These are phyloP conservation scores for Apostasia ramifera DNA, from an alignment of 106 monocot species.

Conservation along the genomic window DNA sequence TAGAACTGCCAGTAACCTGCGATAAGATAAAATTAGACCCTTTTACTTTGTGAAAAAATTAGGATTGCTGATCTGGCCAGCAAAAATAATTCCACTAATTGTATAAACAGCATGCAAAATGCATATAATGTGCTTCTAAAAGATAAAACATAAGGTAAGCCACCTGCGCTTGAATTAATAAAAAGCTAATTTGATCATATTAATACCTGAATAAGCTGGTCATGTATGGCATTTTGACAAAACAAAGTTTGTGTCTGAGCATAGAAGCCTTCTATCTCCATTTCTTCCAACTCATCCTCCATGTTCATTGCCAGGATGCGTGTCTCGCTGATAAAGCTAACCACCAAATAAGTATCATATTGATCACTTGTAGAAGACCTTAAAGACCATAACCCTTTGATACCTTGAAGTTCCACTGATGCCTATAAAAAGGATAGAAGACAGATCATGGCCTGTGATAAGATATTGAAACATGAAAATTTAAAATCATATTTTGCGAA, in stretches of 20 bases:
- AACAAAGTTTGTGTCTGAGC: conserved; percentile 85
- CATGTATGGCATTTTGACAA: conserved; percentile 84
- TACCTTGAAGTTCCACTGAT: conserved; percentile 94
- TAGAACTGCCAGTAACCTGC: conserved; percentile 83
- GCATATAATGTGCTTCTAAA: too few relatives aligned
- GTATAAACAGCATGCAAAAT: neutral
- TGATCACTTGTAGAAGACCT: conserved; percentile 67
- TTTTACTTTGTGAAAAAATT: neutral
- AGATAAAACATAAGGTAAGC: conserved; percentile 1
- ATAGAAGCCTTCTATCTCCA: conserved; percentile 95
- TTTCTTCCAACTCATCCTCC: conserved; percentile 97
- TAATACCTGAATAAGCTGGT: conserved; percentile 85
- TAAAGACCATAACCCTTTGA: conserved; percentile 97
- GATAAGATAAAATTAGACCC: neutral
- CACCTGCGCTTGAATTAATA: neutral
- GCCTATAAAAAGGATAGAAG: conserved; percentile 34
- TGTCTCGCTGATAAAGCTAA: conserved; percentile 97
- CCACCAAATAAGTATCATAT: conserved; percentile 91
- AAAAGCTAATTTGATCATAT: neutral
- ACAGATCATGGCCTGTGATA: neutral
- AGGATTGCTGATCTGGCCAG: too few relatives aligned
- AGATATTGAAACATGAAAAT: neutral
- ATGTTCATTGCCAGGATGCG: conserved; percentile 94
- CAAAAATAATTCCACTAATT: neutral
- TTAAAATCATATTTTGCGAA: neutral